A percentile compares a stretch with the other conserved stretches of the same genome.
These are phyloP conservation scores for Pseudogymnoascus sp. DNA, from an alignment of 2,329 filamentous ascomycete genomes.

Conservation along the genomic window DNA sequence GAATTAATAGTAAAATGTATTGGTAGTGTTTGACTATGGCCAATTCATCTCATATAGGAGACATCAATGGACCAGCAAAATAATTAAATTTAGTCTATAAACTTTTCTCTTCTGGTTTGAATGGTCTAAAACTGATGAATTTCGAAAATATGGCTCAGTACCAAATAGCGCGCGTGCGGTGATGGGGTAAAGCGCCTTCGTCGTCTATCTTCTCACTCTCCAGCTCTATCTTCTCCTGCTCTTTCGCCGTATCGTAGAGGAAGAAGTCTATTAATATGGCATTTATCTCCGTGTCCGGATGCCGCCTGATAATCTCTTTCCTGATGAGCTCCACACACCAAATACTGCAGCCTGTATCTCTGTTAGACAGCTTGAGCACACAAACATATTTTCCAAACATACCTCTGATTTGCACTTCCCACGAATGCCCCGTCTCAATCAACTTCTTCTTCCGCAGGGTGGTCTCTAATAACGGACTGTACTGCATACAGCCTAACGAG, in stretches of 20 bases:
- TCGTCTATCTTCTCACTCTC: slow-evolving; percentile 33
- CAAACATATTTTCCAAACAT: slow-evolving; percentile 20
- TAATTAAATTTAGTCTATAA: slow-evolving; percentile 4
- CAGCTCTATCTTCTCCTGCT: slow-evolving; percentile 55
- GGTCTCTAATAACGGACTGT: slow-evolving; percentile 69
- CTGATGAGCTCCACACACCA: slow-evolving; percentile 90
- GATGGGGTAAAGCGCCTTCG: slow-evolving; percentile 59
- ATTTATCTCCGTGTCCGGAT: slow-evolving; percentile 68
- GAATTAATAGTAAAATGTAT: neutral
- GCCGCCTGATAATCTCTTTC: slow-evolving; percentile 63
- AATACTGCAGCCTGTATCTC: slow-evolving; percentile 68
- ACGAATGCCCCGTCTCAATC: slow-evolving; percentile 62
- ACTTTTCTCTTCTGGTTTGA: neutral
- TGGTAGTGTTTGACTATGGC: neutral
- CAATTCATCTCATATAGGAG: neutral
- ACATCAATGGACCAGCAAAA: neutral
- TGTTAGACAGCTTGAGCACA: slow-evolving; percentile 9
- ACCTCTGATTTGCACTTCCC: slow-evolving; percentile 84
- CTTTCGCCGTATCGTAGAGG: slow-evolving; percentile 89
- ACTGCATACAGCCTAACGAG: slow-evolving; percentile 70
- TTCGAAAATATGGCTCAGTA: slow-evolving; percentile 44
- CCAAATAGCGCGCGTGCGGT: slow-evolving; percentile 90
- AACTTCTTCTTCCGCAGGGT: slow-evolving; percentile 56
- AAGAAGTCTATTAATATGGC: slow-evolving; percentile 96
- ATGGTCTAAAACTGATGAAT: neutral